phyloP scores from a whole-genome alignment of 2,329 filamentous ascomycete species.

The Xylaria sp. region DNA sequence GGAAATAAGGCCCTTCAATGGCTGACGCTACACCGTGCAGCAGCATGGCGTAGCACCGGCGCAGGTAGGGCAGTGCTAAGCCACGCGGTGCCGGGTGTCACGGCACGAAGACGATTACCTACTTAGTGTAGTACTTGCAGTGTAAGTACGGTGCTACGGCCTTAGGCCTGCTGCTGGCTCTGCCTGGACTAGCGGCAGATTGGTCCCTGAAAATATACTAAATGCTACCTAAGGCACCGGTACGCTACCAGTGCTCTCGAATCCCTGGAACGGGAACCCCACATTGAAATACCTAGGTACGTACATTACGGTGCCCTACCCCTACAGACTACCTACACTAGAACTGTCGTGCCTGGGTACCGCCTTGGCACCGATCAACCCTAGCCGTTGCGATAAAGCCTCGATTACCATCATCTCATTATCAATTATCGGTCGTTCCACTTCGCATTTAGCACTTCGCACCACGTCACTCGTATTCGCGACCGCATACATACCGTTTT shows the following conservation, averaged over 20 bases:
- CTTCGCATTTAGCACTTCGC: conserved; percentile 3
- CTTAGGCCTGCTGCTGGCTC: too few species aligned
- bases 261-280: background rate
- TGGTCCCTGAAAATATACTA: conserved; percentile 4
- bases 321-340: background rate
- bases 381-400: conserved; percentile 5
- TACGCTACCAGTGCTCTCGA: background rate
- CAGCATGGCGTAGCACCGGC: background rate
- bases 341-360: background rate
- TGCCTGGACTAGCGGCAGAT: too few species aligned
- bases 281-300: conserved; percentile 5
- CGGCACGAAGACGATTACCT: background rate
- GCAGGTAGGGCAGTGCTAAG: conserved; percentile 10
- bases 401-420: conserved; percentile 14
- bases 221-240: too few species aligned
- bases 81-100: conserved; percentile 9
- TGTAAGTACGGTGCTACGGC: too few species aligned
- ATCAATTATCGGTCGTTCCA: conserved; percentile 18
- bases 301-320: background rate
- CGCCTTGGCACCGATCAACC: conserved; percentile 17
- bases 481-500: background rate
- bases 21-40: background rate
- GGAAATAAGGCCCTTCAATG: conserved; percentile 5
- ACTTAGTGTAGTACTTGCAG: background rate
- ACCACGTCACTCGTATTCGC: conserved; percentile 21